Base-by-base conservation (phyloP, 257 asterid genomes). In the Capsicum baccatum region DNA sequence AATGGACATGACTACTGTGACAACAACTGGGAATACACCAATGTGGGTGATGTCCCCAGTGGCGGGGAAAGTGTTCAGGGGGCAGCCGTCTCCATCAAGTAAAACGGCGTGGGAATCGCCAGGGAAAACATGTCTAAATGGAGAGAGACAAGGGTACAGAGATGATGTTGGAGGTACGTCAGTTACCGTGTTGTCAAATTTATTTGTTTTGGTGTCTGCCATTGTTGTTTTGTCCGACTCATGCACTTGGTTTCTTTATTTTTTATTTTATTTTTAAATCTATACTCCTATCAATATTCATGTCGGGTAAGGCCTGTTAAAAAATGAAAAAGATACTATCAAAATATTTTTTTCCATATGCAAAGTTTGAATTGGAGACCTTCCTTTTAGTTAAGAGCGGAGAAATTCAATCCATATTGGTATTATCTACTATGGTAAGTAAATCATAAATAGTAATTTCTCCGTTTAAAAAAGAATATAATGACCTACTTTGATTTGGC, bases 81-180 rank as follows among this genome's bases (percentile, higher is more conserved):
- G 44, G 83, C 93, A 88, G 81, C 66, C 89, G 9, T 93, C 97
- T 4, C 95, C 96, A 69, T 73, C 85, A 44, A 68, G 44, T 39
- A 91, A 85, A 74, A 82, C 86, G 83, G 85, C 83, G 79, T 87
- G 92, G 92, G 89, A 90, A n/a, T 92, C 96, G 50, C 96, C 95
- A 13, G 85, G 87, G 83, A 84, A 59, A 3, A 37, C 54, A 68
- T 54, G n/a, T 74, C 79, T 44, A 69, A 21, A 12, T 44, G 76
- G 81, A 33, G 87, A 62, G 19, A 42, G 82, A 83, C 85, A 79
- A 35, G 82, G 59, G 8, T 17, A 39, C 71, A 70, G 54, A 19
- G 86, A 73, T 56, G 85, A 85, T 79, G 89, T 89, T 81, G 90
- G 87, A 66, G 97, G 97, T 92, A 91, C 83, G 91, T 92, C 88